A percentile compares a stretch with the other conserved stretches of the same genome.
These are phyloP conservation scores for Plasmopara halstedii DNA, from an alignment of 352 stramenopile genomes.

Conservation along the genomic window DNA sequence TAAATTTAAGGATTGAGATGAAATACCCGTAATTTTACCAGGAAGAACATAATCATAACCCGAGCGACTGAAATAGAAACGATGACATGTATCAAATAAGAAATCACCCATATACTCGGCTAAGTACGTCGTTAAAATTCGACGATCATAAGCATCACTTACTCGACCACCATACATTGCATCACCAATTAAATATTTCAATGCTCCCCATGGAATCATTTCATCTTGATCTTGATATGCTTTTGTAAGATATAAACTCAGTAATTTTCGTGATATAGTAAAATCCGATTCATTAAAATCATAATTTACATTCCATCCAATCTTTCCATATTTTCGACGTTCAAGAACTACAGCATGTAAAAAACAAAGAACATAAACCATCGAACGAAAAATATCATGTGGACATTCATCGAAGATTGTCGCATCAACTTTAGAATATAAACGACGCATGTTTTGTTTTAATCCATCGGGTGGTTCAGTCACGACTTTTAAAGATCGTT, in stretches of 20 bases:
- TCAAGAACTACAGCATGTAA: constrained; percentile 94
- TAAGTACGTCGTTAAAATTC: constrained; percentile 91
- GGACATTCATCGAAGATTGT: constrained; percentile 89
- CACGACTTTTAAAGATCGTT: constrained; percentile 93
- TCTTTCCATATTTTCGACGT: constrained; percentile 94
- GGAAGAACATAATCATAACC: constrained; percentile 92
- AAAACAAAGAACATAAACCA: constrained; percentile 94
- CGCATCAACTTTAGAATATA: constrained; percentile 89
- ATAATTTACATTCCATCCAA: constrained; percentile 96
- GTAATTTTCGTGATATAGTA: constrained; percentile 87
- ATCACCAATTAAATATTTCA: constrained; percentile 94
- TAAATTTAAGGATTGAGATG: too few species aligned
- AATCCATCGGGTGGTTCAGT: constrained; percentile 93
- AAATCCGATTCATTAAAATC: constrained; percentile 97
- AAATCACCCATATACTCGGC: constrained; percentile 97
- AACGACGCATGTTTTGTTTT: constrained; percentile 95
- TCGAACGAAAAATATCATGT: constrained; percentile 86
- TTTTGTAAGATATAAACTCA: constrained; percentile 92
- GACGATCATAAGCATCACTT: constrained; percentile 93
- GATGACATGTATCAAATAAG: constrained; percentile 91
- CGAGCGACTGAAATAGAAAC: constrained; percentile 90
- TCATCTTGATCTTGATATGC: constrained; percentile 90
- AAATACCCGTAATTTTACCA: too few species aligned
- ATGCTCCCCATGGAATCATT: constrained; percentile 89
- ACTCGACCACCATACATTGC: constrained; percentile 96